Conservation (phyloP, 345 rosid species). For the Luvunga scandens region DNA sequence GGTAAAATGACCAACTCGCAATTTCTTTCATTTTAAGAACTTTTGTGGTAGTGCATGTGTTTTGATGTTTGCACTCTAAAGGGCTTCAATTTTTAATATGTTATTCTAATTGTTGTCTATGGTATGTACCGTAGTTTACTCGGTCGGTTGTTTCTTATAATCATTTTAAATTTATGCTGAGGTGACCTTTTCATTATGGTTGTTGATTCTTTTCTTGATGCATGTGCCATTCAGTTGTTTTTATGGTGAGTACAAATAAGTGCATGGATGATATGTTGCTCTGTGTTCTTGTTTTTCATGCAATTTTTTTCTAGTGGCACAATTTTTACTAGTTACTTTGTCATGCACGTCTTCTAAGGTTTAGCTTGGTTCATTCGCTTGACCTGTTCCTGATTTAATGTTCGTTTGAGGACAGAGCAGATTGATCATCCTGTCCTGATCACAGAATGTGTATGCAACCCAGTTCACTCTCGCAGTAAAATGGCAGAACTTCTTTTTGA, state of each 20-base stretch:
- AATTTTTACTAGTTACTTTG: not conserved
- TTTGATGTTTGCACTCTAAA: not conserved
- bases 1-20: constrained; percentile 35
- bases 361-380: constrained; percentile 12
- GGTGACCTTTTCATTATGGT: too few relatives aligned
- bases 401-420: constrained; percentile 66
- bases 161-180: too few relatives aligned
- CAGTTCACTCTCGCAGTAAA: constrained; percentile 89
- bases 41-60: not conserved
- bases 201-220: not conserved
- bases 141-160: not conserved
- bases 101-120: not conserved
- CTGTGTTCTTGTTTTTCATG: not conserved
- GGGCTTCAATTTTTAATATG: not conserved
- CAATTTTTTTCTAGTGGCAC: not conserved
- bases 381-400: constrained; percentile 31
- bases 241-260: not conserved
- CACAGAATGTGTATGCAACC: constrained; percentile 93
- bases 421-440: constrained; percentile 91
- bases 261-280: not conserved
- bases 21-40: not conserved
- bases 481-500: constrained; percentile 98
- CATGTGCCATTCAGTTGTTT: not conserved
- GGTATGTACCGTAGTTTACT: not conserved
- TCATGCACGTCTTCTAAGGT: not conserved